These are phyloP conservation scores for Harringtonia aguacate DNA, from an alignment of 2,329 filamentous ascomycete species.

Conservation along the genomic window DNA sequence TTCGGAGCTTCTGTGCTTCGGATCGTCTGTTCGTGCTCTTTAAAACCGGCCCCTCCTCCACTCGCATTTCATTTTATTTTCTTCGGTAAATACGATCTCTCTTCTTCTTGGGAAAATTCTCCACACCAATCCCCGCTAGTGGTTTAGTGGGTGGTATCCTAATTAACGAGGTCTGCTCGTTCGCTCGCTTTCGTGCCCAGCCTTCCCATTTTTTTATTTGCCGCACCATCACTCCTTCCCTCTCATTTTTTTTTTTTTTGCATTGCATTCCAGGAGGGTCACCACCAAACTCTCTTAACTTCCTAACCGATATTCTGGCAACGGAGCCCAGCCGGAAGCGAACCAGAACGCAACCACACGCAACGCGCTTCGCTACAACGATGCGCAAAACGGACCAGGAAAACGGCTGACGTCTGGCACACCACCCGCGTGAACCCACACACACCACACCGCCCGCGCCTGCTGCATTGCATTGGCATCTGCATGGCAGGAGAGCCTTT, in stretches of 20 bases:
- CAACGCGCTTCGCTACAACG: conserved; percentile 4
- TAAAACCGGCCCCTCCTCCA: too few species aligned
- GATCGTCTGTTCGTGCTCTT: too few species aligned
- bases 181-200: background rate
- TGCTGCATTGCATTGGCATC: background rate
- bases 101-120: background rate
- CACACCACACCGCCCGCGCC: background rate
- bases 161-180: background rate
- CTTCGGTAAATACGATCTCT: too few species aligned
- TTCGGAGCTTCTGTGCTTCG: too few species aligned
- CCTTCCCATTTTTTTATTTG: conserved; percentile 1
- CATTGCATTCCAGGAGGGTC: background rate
- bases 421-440: background rate
- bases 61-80: too few species aligned
- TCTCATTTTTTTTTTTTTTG: background rate
- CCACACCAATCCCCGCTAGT: background rate
- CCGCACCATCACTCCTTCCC: conserved; percentile 1
- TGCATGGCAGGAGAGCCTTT: background rate
- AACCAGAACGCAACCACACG: background rate
- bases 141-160: background rate
- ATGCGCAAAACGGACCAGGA: conserved; percentile 4
- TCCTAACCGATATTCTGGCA: conserved; percentile 10
- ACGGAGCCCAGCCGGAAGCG: background rate
- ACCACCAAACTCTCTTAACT: conserved; percentile 12
- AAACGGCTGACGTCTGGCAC: conserved; percentile 2